phyloP scores from a whole-genome alignment of 1,284 basidiomycete species.

The Erythrobasidium hasegawianum region DNA sequence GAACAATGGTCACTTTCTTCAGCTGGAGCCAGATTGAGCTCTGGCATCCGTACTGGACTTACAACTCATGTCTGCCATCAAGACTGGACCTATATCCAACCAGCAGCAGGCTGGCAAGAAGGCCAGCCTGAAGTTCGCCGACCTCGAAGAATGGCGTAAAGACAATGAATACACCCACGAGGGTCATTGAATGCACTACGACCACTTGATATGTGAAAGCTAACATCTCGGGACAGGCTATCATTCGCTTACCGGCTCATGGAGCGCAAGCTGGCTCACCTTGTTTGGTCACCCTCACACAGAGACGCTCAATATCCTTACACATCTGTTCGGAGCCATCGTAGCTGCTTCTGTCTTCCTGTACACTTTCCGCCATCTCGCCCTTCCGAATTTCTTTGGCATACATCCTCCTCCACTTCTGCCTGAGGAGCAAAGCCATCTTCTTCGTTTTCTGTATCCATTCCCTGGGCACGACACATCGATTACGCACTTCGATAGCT shows the following conservation, averaged over 20 bases:
- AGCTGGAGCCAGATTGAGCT: no score
- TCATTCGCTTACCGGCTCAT: conserved; percentile 11
- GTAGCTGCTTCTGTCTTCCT: conserved; percentile 11
- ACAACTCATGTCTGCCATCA: no score
- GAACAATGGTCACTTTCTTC: no score
- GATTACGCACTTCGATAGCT: conserved; percentile 14
- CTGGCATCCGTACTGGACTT: no score
- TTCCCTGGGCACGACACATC: conserved; percentile 9
- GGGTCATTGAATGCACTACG: no score
- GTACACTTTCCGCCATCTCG: conserved; percentile 25
- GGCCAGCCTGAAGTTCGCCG: conserved; percentile 21
- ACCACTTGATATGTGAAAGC: no score
- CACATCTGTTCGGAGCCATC: conserved; percentile 31
- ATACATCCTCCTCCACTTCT: conserved; percentile 2
- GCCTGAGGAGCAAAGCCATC: background rate
- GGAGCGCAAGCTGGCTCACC: conserved; percentile 10
- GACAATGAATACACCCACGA: conserved; percentile 40
- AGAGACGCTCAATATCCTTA: conserved; percentile 43
- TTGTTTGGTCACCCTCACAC: conserved; percentile 35
- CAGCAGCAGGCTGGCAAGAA: no score
- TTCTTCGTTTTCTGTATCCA: conserved; percentile 14
- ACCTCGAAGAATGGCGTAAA: conserved; percentile 40
- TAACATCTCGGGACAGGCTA: no score
- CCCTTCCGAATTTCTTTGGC: conserved; percentile 14
- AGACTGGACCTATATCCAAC: no score